Conservation (phyloP, 352 stramenopile genomes). For the Globisporangium iwayamae region DNA sequence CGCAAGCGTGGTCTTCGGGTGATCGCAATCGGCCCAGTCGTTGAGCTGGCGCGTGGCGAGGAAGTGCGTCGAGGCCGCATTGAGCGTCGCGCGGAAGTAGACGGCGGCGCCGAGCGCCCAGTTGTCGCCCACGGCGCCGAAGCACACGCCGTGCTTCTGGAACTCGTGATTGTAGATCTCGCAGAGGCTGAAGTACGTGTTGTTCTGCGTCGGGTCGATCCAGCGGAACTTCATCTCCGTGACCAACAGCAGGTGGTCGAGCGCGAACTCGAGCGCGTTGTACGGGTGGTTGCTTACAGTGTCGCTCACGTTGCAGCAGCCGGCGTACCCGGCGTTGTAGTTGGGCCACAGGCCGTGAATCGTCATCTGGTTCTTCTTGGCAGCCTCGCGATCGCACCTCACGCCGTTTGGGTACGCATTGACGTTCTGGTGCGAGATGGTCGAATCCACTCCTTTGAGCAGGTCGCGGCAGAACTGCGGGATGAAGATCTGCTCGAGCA, state of each 20-base stretch:
- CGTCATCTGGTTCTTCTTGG: slow-evolving; percentile 51
- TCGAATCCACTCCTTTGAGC: slow-evolving; percentile 62
- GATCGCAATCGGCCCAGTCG: slow-evolving; percentile 30
- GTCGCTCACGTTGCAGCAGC: slow-evolving; percentile 63
- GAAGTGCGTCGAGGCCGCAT: slow-evolving; percentile 35
- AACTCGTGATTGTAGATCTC: slow-evolving; percentile 85
- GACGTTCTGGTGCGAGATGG: slow-evolving; percentile 77
- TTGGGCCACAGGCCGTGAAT: slow-evolving; percentile 78
- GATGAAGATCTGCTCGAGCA: slow-evolving; percentile 76
- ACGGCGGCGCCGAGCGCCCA: slow-evolving; percentile 44
- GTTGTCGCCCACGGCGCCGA: slow-evolving; percentile 48
- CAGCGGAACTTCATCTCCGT: slow-evolving; percentile 55
- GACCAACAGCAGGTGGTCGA: slow-evolving; percentile 46
- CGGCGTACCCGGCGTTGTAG: slow-evolving; percentile 65
- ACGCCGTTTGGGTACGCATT: slow-evolving; percentile 51
- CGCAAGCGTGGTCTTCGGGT: slow-evolving; percentile 30
- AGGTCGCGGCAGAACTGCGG: slow-evolving; percentile 81
- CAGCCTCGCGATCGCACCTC: slow-evolving; percentile 34
- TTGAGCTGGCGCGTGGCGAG: slow-evolving; percentile 50
- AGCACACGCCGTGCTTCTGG: slow-evolving; percentile 83
- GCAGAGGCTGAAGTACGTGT: slow-evolving; percentile 58
- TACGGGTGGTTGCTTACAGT: slow-evolving; percentile 51
- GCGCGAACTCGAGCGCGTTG: slow-evolving; percentile 37
- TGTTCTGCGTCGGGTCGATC: slow-evolving; percentile 54
- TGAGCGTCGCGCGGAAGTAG: slow-evolving; percentile 67